Evolutionary conservation across 1,284 basidiomycete species (phyloP), one percentile per base, ranked within the genome.

Genomic region (Gomphus sp.): DNA sequence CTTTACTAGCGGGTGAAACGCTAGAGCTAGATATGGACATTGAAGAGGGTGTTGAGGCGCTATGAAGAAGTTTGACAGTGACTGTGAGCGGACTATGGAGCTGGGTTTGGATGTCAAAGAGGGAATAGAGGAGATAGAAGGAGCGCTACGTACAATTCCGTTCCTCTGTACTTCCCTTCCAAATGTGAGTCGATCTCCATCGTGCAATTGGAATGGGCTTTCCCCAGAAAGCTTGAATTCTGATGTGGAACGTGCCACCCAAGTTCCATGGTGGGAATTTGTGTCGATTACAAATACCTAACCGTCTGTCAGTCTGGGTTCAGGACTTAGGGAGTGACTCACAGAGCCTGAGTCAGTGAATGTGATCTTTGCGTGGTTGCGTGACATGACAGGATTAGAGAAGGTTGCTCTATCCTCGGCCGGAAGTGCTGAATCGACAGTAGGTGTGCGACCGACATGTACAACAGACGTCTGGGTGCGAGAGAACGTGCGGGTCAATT

Each of bases 151-250:
- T 37, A 59, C 60, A 37, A 39, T 34, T 41, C 39, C 73, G 52
- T 79, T 79, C 60, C 77, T 77, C 33, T 81, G 83, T 1, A 89
- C 87, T 6, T 75, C 71, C 71, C 88, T 89, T 62, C 87, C 87
- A 66, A 89, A 87, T 1, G 85, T 89, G 61, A 89, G 65, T 43
- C 78, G 67, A 67, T 89, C 87, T 59, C 84, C 85, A 65, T 87
- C 80, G 37, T 73, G 67, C 41, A 89, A 77, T 18, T 72, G 66
- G 34, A 72, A 74, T 12, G 79, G 75, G 0, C 71, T 72, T 62
- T 83, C 77, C 18, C 80, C 72, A 47, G 70, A 67, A 28, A 85
- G 68, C 58, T 67, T 70, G 9, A 54, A 54, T 9, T 69, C 64
- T 53, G 81, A 78, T 44, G 73, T 73, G n/a, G 73, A 68, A 62